Percentiles rank a stretch among this genome's conserved stretches.
phyloP scores from a whole-genome alignment of 2,329 filamentous ascomycete species.

The Ilyonectria mors-panacis region DNA sequence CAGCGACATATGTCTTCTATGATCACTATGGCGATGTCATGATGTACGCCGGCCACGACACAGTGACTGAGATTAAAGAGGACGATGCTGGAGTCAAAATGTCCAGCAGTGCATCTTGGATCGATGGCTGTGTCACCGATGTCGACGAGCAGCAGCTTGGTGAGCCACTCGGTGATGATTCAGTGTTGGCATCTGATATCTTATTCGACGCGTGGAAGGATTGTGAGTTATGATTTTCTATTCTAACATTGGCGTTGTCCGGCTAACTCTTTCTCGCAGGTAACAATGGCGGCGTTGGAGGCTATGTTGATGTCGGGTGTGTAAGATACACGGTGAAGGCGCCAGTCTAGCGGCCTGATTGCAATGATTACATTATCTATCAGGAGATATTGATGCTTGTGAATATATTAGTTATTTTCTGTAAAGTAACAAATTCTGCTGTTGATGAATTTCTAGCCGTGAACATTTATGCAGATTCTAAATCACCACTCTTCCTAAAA shows the following conservation, averaged over 20 bases:
- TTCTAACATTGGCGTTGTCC: too few species aligned
- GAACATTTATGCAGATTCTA: too few species aligned
- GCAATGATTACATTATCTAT: not conserved
- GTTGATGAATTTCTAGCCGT: too few species aligned
- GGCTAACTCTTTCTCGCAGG: constrained; percentile 3
- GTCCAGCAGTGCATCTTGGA: constrained; percentile 7
- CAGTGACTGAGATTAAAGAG: not conserved
- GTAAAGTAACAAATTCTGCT: too few species aligned
- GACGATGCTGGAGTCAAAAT: not conserved
- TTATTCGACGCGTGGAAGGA: not conserved
- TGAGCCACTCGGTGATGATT: not conserved
- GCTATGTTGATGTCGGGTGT: constrained; percentile 21
- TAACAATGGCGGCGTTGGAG: constrained; percentile 18
- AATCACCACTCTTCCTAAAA: not conserved
- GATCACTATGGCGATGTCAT: not conserved
- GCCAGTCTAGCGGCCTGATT: not conserved
- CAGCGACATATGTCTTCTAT: not conserved
- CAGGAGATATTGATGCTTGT: too few species aligned
- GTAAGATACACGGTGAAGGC: not conserved
- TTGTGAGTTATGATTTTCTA: constrained; percentile 9
- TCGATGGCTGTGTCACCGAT: constrained; percentile 20
- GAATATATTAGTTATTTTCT: too few species aligned
- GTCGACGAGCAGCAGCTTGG: constrained; percentile 5
- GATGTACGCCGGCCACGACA: not conserved
- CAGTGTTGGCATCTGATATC: not conserved